Conservation (phyloP, 805 yeast species). For the Pichia gijzeniarum region DNA sequence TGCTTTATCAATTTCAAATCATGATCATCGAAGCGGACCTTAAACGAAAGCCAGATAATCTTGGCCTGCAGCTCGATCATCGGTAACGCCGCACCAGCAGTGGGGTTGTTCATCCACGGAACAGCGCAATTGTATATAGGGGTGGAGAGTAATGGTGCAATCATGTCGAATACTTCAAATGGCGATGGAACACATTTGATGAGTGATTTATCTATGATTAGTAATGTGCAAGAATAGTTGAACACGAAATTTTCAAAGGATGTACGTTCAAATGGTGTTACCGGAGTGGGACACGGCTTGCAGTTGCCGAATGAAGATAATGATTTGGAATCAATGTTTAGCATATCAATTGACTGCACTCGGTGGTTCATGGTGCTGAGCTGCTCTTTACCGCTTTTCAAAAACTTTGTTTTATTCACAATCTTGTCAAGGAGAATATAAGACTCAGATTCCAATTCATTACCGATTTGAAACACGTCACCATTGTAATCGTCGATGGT, state of each 20-base stretch:
- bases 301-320: background rate
- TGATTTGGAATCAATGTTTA: background rate
- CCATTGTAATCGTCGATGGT: background rate
- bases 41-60: conserved; percentile 30
- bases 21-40: conserved; percentile 9
- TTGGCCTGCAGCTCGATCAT: conserved; percentile 36
- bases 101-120: conserved; percentile 39
- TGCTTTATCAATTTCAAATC: conserved; percentile 5
- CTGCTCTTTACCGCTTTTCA: background rate
- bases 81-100: conserved; percentile 34
- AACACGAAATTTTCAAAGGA: conserved; percentile 40
- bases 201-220: conserved; percentile 29
- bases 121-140: conserved; percentile 31
- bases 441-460: background rate
- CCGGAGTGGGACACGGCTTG: background rate
- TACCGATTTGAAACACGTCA: background rate
- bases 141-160: conserved; percentile 25
- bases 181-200: conserved; percentile 35
- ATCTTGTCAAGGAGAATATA: conserved; percentile 7
- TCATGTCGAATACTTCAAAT: conserved; percentile 31
- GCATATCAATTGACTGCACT: background rate
- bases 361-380: too few species aligned
- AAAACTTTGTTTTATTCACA: conserved; percentile 1
- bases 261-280: conserved; percentile 28
- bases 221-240: conserved; percentile 35